Base-by-base conservation (phyloP, 805 yeast genomes). In the Metschnikowia henanensis region DNA sequence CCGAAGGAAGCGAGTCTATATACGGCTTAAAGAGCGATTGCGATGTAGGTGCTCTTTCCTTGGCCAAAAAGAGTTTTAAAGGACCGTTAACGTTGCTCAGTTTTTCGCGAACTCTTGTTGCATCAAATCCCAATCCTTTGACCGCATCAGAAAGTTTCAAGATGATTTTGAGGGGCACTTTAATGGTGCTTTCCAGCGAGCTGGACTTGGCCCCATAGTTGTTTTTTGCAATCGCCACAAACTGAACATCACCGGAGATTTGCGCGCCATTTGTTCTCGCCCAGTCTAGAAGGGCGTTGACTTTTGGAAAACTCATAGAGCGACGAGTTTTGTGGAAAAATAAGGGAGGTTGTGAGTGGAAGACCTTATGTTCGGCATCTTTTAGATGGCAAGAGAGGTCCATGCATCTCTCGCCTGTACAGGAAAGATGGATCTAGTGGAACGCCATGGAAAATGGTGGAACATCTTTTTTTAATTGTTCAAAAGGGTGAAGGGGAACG, bases 51-150 rank as follows among this genome's bases (percentile, higher is more conserved):
- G 56, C 45, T 30, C 66, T 50, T 42, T 62, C 72, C 17, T 60
- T 47, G 31, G 68, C 60, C 55, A 71, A 59, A 41, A 46, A 68
- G 25, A 71, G 46, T 52, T 71, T 71, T 31, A 66, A 50, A n/a
- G 68, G 43, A 3, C 64, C 44, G 44, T 71, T 71, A 20, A 56
- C 47, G 30, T 59, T 60, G 5, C 47, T 34, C 1, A 61, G 51
- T 20, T 53, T 49, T 9, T 35, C 32, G 15, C 51, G 6, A 10
- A 55, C 43, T 28, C 13, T 45, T 6, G 37, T 39, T 3, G 39
- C 48, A 10, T 46, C 47, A 10, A 37, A 22, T 10, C 39, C 51
- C 34, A 65, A 59, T 3, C 51, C 46, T 18, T 51, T 50, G 12
- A 59, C 47, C 8, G 72, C 68, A 28, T 52, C 55, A 16, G 56